A percentile compares a stretch with the other conserved stretches of the same genome.
These are phyloP conservation scores for Fusarium redolens DNA, from an alignment of 2,329 filamentous ascomycete genomes.

Conservation along the genomic window DNA sequence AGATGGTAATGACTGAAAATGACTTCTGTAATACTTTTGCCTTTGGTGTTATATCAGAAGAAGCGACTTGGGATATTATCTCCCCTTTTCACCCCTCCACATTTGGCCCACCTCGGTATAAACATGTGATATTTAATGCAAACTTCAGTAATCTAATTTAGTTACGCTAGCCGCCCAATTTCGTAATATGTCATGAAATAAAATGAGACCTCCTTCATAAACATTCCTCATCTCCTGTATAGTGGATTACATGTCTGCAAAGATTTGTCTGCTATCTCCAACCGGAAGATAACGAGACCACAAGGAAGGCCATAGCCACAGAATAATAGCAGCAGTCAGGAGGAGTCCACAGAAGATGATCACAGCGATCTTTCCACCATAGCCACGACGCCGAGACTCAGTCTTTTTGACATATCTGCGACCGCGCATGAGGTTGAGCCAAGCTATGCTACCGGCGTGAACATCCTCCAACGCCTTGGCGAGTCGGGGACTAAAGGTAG, in stretches of 20 bases:
- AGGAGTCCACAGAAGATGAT: background rate
- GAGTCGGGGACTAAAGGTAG: background rate
- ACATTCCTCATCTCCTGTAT: accelerated
- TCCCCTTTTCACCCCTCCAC: background rate
- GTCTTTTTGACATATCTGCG: background rate
- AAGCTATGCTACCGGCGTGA: background rate
- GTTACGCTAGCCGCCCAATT: background rate
- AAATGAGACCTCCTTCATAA: background rate
- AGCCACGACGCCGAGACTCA: background rate
- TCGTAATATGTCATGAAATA: background rate
- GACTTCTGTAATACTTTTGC: too few species aligned
- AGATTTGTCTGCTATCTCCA: background rate
- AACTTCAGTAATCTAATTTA: background rate
- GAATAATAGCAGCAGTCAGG: background rate
- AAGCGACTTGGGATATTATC: background rate
- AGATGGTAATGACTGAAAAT: background rate
- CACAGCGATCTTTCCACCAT: background rate
- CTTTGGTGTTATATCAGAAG: background rate
- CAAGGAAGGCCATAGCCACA: background rate
- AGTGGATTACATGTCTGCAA: background rate
- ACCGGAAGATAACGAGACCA: background rate
- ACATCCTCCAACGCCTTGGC: background rate
- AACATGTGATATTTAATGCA: background rate
- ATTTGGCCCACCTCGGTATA: background rate
- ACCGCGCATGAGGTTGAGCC: background rate